phyloP scores from a whole-genome alignment of 805 yeast species.

The Lipomyces sp. region DNA sequence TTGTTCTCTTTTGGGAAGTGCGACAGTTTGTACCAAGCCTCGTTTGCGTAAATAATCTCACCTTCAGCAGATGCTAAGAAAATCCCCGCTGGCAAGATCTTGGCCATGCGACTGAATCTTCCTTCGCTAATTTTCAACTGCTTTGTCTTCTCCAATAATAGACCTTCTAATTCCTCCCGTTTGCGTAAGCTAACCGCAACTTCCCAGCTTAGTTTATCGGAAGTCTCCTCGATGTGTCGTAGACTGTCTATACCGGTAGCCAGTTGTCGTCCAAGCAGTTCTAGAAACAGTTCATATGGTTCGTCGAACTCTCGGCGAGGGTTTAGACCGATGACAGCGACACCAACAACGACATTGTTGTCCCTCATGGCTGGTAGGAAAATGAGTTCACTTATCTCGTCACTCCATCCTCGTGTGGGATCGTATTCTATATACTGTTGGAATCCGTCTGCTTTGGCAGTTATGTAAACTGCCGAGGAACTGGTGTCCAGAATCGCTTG shows the following conservation, averaged over 20 bases:
- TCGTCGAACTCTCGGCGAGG: slow-evolving; percentile 35
- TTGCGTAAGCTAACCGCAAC: slow-evolving; percentile 24
- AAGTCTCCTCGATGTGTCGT: slow-evolving; percentile 32
- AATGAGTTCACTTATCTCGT: slow-evolving; percentile 25
- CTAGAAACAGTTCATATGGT: slow-evolving; percentile 34
- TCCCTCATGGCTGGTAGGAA: slow-evolving; percentile 37
- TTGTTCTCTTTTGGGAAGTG: slow-evolving; percentile 27
- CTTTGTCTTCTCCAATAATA: slow-evolving; percentile 27
- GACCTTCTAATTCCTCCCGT: slow-evolving; percentile 30
- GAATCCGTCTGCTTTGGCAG: slow-evolving; percentile 27
- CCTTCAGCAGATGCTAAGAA: slow-evolving; percentile 35
- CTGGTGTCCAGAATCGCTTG: slow-evolving; percentile 33
- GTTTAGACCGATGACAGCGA: slow-evolving; percentile 35
- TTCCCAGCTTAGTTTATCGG: slow-evolving; percentile 32
- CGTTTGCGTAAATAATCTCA: slow-evolving; percentile 36
- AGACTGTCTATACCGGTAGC: slow-evolving; percentile 35
- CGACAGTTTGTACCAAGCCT: slow-evolving; percentile 35
- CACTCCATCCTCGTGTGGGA: slow-evolving; percentile 38
- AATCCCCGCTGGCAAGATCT: slow-evolving; percentile 36
- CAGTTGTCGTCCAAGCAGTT: slow-evolving; percentile 36
- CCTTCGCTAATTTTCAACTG: slow-evolving; percentile 35
- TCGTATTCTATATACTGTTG: slow-evolving; percentile 28
- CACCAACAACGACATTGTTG: slow-evolving; percentile 34
- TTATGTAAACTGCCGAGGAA: slow-evolving; percentile 30
- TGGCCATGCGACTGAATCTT: slow-evolving; percentile 36